Evolutionary conservation across 2,329 filamentous ascomycete species (phyloP).

Genomic region (Fusarium compactum): DNA sequence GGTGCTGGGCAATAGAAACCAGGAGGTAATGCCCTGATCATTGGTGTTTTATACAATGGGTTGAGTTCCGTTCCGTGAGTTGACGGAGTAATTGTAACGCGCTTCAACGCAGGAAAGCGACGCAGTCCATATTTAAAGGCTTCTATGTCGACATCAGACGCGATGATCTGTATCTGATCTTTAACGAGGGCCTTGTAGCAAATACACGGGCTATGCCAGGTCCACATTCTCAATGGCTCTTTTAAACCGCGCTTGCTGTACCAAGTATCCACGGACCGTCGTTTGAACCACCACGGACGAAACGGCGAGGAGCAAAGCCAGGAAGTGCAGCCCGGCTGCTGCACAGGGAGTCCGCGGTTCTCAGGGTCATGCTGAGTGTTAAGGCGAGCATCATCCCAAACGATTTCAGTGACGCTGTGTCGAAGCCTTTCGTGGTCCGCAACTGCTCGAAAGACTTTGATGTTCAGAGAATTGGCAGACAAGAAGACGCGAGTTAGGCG

Average conservation of each 20-base stretch:
- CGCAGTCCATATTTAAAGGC: constrained; percentile 1
- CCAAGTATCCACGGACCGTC: not conserved
- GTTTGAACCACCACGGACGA: not conserved
- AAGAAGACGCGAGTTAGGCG: not conserved
- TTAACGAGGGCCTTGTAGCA: not conserved
- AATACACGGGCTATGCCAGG: no score
- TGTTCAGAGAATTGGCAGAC: constrained; percentile 7
- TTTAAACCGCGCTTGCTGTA: no score
- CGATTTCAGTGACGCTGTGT: constrained; percentile 1
- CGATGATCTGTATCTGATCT: not conserved
- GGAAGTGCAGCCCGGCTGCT: no score
- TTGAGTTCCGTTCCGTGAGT: not conserved
- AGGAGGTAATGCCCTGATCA: constrained; percentile 2
- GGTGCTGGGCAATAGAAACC: constrained; percentile 2
- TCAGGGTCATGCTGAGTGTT: not conserved
- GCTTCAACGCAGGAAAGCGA: not conserved
- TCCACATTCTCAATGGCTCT: no score
- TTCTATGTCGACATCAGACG: not conserved
- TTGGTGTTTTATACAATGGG: not conserved
- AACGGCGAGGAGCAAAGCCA: no score
- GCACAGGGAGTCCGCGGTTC: not conserved
- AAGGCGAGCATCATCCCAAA: constrained; percentile 10
- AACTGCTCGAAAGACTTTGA: not conserved
- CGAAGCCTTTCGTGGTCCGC: not conserved
- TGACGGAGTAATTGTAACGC: not conserved